A percentile compares a stretch with the other conserved stretches of the same genome.
Conservation (phyloP, 768 basidiomycete species). For the Gymnopilus dilepis region DNA sequence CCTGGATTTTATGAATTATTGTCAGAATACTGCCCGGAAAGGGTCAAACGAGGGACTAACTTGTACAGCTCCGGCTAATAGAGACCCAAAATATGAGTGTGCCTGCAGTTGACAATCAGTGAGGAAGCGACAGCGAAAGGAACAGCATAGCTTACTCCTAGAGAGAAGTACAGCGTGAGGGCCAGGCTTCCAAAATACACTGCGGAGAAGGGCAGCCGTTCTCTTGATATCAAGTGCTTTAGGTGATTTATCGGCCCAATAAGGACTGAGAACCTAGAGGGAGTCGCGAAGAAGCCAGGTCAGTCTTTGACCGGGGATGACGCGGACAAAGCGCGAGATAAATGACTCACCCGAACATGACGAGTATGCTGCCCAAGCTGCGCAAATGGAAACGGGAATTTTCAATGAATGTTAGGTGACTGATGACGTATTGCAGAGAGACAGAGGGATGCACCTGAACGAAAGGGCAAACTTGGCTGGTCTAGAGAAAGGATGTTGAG, state of each 20-base stretch:
- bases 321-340: not conserved
- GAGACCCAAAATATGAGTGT: slow-evolving; percentile 85
- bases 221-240: slow-evolving; percentile 84
- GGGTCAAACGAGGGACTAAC: slow-evolving; percentile 36
- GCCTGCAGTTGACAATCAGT: slow-evolving; percentile 47
- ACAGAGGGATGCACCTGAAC: slow-evolving; percentile 59
- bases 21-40: not conserved
- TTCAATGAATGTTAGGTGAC: not conserved
- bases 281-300: slow-evolving; percentile 2
- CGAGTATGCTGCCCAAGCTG: slow-evolving; percentile 87
- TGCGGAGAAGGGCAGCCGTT: slow-evolving; percentile 82
- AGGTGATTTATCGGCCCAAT: slow-evolving; percentile 91
- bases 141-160: slow-evolving; percentile 71
- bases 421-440: slow-evolving; percentile 1
- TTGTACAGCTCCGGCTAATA: slow-evolving; percentile 83
- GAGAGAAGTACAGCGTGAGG: slow-evolving; percentile 89
- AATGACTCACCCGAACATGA: slow-evolving; percentile 87
- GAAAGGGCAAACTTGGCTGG: slow-evolving; percentile 92
- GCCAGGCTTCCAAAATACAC: slow-evolving; percentile 86
- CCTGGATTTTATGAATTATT: slow-evolving; percentile 40
- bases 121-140: not conserved
- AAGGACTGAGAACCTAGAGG: slow-evolving; percentile 75
- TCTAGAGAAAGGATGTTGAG: slow-evolving; percentile 41
- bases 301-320: not conserved
- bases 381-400: slow-evolving; percentile 5